These are phyloP conservation scores for Letharia columbiana DNA, from an alignment of 495 filamentous ascomycete species.

Conservation along the genomic window DNA sequence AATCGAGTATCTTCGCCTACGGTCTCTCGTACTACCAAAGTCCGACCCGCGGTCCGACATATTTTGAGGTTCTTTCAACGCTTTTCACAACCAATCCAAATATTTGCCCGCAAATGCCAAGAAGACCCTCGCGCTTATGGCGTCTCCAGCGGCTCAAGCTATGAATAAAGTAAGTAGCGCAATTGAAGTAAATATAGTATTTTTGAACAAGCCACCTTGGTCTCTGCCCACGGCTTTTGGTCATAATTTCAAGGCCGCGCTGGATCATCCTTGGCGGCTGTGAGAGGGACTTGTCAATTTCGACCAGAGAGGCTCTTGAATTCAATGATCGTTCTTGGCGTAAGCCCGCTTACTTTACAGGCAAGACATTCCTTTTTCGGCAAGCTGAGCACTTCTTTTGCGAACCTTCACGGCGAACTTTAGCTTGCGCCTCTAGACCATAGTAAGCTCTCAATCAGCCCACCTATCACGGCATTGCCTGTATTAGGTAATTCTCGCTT, in stretches of 20 bases:
- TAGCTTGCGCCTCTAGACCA: background rate
- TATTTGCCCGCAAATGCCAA: background rate
- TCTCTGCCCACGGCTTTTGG: background rate
- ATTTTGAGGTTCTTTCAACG: background rate
- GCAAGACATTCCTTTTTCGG: background rate
- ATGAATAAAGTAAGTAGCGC: background rate
- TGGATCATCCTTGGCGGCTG: background rate
- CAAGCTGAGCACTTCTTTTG: background rate
- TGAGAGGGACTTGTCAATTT: background rate
- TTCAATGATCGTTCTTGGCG: background rate
- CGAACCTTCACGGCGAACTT: background rate
- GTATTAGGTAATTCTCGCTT: background rate
- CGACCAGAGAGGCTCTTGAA: background rate
- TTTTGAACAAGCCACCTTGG: too few relatives aligned
- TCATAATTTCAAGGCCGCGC: background rate
- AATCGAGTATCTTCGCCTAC: constrained; percentile 1
- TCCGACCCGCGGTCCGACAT: background rate
- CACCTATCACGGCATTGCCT: background rate
- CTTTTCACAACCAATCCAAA: background rate
- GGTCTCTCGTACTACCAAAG: background rate
- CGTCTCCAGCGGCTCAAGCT: background rate
- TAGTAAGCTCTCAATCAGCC: background rate
- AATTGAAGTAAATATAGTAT: background rate
- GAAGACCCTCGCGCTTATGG: background rate
- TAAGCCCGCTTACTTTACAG: background rate